Evolutionary conservation across 1,284 basidiomycete genomes (phyloP).

Genomic region (Austroboletus niveus): DNA sequence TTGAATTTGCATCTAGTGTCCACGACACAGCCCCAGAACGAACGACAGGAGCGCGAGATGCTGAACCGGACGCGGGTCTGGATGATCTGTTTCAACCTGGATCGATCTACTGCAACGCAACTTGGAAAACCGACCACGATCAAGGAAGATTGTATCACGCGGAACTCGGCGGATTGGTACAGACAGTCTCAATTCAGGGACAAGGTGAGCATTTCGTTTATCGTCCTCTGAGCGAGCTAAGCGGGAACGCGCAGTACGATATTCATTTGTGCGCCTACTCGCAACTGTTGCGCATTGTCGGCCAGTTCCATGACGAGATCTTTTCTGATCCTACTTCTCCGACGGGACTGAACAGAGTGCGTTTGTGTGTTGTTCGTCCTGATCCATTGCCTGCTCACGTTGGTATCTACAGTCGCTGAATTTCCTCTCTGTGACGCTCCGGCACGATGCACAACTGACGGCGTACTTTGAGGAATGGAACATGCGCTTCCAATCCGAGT

Average conservation of each 20-base stretch:
- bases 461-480: slow-evolving; percentile 65
- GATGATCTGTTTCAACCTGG: slow-evolving; percentile 86
- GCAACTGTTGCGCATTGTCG: slow-evolving; percentile 64
- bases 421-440: slow-evolving; percentile 60
- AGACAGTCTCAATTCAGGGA: slow-evolving; percentile 62
- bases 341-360: slow-evolving; percentile 68
- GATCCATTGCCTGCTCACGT: slow-evolving; percentile 1
- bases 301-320: slow-evolving; percentile 72
- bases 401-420: slow-evolving; percentile 49
- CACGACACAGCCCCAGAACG: slow-evolving; percentile 54
- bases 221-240: not conserved
- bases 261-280: slow-evolving; percentile 74
- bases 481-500: slow-evolving; percentile 52
- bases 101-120: slow-evolving; percentile 80
- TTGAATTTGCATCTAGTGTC: slow-evolving; percentile 77
- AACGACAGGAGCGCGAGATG: slow-evolving; percentile 75
- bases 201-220: slow-evolving; percentile 38
- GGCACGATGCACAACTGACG: slow-evolving; percentile 57
- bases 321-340: slow-evolving; percentile 71
- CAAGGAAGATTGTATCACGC: slow-evolving; percentile 79
- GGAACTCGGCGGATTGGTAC: slow-evolving; percentile 77
- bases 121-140: slow-evolving; percentile 86
- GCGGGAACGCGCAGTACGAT: slow-evolving; percentile 49
- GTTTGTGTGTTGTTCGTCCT: not conserved
- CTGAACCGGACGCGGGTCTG: slow-evolving; percentile 79